Evolutionary conservation across 495 filamentous ascomycete species (phyloP).

Genomic region (Penicillium ochrochloron): DNA sequence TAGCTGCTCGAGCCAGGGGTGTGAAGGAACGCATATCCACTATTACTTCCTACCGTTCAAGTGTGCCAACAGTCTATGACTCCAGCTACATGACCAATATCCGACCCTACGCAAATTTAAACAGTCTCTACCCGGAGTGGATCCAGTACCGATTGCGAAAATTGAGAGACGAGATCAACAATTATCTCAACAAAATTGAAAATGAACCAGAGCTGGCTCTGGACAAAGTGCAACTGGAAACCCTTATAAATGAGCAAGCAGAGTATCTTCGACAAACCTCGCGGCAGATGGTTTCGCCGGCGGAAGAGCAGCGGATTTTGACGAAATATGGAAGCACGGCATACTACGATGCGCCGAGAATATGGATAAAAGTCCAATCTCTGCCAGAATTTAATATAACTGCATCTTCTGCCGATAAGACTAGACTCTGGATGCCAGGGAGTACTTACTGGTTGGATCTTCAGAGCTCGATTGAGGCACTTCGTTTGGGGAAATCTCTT

Average conservation of each 20-base stretch:
- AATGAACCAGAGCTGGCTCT: slow-evolving; percentile 5
- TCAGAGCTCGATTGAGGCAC: slow-evolving; percentile 19
- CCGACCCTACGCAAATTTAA: slow-evolving; percentile 32
- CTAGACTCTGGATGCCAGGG: slow-evolving; percentile 18
- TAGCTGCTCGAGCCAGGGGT: slow-evolving; percentile 35
- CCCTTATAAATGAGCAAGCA: slow-evolving; percentile 19
- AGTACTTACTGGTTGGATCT: slow-evolving; percentile 26
- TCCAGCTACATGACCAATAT: slow-evolving; percentile 40
- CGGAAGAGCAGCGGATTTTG: slow-evolving; percentile 7
- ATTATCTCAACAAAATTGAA: slow-evolving; percentile 13
- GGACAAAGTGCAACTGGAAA: slow-evolving; percentile 9
- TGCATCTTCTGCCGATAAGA: slow-evolving; percentile 15
- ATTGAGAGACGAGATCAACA: slow-evolving; percentile 21
- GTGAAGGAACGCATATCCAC: slow-evolving; percentile 40
- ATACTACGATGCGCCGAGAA: slow-evolving; percentile 22
- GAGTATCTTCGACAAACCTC: slow-evolving; percentile 27
- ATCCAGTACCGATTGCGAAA: slow-evolving; percentile 30
- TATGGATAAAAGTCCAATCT: slow-evolving; percentile 23
- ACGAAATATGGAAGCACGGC: slow-evolving; percentile 18
- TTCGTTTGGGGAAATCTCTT: slow-evolving; percentile 18
- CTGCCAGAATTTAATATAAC: slow-evolving; percentile 23
- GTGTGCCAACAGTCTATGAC: slow-evolving; percentile 30
- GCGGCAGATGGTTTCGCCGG: slow-evolving; percentile 23
- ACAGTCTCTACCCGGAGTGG: slow-evolving; percentile 37
- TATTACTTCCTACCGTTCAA: slow-evolving; percentile 39